Base-by-base conservation (phyloP, 2,329 filamentous ascomycete species). In the Curvularia hawaiiensis region DNA sequence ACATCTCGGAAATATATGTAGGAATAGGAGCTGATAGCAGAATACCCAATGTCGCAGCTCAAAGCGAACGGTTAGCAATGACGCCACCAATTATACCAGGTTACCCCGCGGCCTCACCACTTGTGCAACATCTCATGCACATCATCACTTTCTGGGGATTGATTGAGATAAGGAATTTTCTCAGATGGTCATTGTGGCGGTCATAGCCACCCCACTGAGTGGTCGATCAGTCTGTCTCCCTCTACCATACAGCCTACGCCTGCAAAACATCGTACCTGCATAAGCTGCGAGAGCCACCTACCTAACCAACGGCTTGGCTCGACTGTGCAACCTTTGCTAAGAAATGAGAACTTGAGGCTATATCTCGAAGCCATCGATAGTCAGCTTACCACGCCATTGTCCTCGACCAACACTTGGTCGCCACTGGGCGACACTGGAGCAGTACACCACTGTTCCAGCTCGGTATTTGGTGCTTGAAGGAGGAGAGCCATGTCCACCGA, bases 211-310 rank as follows among this genome's bases (percentile, higher is more conserved):
- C 28, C 7, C 14, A 22, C 54, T 9, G 12, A 47, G 51, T 40
- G 41, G 22, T 18, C 46, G 46, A 40, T 20, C 24, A 41, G 16
- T 38, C 24, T 50, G 44, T 52, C 49, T 45, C 52, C 22, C 48
- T 26, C 24, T 31, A 30, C 18, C 45, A 35, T 45, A 24, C 50
- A 43, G 10, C 16, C 3, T 18, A 22, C 26, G 4, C 16, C 35
- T 50, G 41, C 43, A 49, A 18, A 38, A 18, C 22, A 41, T 51
- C 38, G 50, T 49, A 52, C 54, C 54, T 58, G 58, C 51, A 57
- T 54, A 41, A 49, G 46, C 35, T 48, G 48, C n/a, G 10, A 35
- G 22, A 30, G 35, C 33, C 28, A 33, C 24, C 24, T 20, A 35
- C 11, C 18, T 44, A 40, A 31, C 33, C 26, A 26, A 7, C 12